Evolutionary conservation across 2,329 filamentous ascomycete genomes (phyloP), one percentile per base, ranked within the genome.

Genomic region (Ophiostoma ips): DNA sequence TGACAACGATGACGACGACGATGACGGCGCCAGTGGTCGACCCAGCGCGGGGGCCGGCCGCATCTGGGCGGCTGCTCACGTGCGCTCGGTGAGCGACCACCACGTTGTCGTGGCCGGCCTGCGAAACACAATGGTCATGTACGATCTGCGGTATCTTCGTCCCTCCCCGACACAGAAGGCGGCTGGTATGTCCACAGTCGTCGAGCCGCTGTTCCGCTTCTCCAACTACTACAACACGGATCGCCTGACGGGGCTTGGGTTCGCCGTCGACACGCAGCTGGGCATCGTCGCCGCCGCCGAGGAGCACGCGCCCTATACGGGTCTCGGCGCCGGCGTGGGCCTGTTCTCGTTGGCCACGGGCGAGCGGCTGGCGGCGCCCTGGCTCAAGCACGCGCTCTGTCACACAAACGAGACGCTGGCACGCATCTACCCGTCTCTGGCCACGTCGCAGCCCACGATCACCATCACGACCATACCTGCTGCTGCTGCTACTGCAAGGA

Each of bases 51-150:
- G 54, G 10, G 52, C 45, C 11, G 5, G 2, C 11, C 37, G 6
- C 19, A 3, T 18, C 13, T 43, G 40, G 40, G 16, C 12, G 7
- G 49, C 55, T 4, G 66, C 73, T 0, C 73, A 77, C 51, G 59
- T 81, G 31, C 67, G 67, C 33, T 68, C 71, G 48, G 57, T 79
- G 2, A 68, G 70, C 46, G 60, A 63, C 8, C 62, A 76, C 55
- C 70, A 73, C 41, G 63, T 80, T 18, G 63, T 82, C 2, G 71
- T 72, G 3, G 70, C 75, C 0, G 76, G 77, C 1, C 61, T 77
- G 2, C 57, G 62, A 31, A 68, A 66, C 58, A 64, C 58, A 49
- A 72, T 82, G 64, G 66, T 66, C 1, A 61, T 80, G 5, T 82
- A 79, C 57, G 79, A 83, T 54, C 53, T 75, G 31, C 75, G 79